Evolutionary conservation across 1,139 yeast genomes (phyloP).

Genomic region (Saccharomyces hybrid): DNA sequence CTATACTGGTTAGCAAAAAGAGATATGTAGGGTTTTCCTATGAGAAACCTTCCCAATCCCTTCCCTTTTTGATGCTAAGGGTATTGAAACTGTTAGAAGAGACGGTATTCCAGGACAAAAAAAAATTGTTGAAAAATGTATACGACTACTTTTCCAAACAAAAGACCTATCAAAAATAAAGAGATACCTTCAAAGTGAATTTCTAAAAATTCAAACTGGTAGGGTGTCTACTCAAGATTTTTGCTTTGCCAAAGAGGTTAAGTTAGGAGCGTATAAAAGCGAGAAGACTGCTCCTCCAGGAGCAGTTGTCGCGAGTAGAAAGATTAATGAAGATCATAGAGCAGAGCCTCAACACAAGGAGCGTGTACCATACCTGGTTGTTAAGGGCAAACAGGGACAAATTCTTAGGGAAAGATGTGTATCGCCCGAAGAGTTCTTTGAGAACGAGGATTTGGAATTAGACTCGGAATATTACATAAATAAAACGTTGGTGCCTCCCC

Average conservation of each 20-base stretch:
- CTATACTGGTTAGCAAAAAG: conserved; percentile 75
- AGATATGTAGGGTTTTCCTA: conserved; percentile 82
- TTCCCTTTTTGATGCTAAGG: conserved; percentile 87
- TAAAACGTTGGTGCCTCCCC: conserved; percentile 79
- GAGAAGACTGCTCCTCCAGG: conserved; percentile 80
- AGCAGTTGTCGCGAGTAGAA: conserved; percentile 64
- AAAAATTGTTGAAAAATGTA: conserved; percentile 64
- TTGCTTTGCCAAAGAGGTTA: conserved; percentile 86
- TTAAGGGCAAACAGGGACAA: conserved; percentile 55
- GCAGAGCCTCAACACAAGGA: conserved; percentile 83
- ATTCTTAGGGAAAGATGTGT: conserved; percentile 73
- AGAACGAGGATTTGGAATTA: conserved; percentile 41
- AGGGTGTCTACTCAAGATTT: conserved; percentile 69
- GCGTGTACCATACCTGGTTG: conserved; percentile 78
- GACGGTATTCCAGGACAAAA: conserved; percentile 94
- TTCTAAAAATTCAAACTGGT: conserved; percentile 54
- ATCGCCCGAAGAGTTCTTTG: conserved; percentile 64
- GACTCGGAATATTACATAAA: conserved; percentile 82
- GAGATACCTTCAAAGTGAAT: conserved; percentile 54
- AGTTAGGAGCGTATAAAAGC: conserved; percentile 72
- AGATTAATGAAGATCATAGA: conserved; percentile 56
- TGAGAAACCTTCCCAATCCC: conserved; percentile 47
- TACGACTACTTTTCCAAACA: conserved; percentile 64
- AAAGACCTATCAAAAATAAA: conserved; percentile 66
- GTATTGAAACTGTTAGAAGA: conserved; percentile 86